Evolutionary conservation across 192 early-diverging fungal genomes (phyloP), one percentile per base, ranked within the genome.

Genomic region (Globomyces pollinis-pini): DNA sequence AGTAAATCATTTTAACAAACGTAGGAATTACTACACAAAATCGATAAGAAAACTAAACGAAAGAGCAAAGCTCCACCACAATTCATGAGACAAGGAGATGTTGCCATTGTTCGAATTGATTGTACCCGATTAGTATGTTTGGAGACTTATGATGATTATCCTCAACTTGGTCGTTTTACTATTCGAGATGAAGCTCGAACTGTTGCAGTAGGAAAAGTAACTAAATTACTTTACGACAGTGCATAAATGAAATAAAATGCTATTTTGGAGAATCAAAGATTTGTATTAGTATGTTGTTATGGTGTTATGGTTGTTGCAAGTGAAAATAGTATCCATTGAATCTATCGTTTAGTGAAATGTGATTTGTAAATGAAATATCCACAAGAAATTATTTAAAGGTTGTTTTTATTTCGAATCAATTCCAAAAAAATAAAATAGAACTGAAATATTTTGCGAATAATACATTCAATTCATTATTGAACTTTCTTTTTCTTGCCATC

Each of bases 111-210:
- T 12, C 76, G 86, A 52, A 82, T 99, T 41, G 87, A 91, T 71
- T 79, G 82, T 15, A 52, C 73, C 44, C 81, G 82, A 49, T 76
- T 87, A 8, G 70, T 96, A 18, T 94, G 93, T 61, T 70, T 94
- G 8, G 96, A 99, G 67, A 76, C 84, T 24, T 98, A 86, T 72
- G 75, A 75, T 15, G 87, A 91, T 21, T 86, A 88, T 54, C 86
- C 89, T 38, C 92, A 94, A 64, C 71, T 99, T 8, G 96, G 96
- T 35, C 84, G 96, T 44, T 98, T 99, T 73, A 99, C 94, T n/a
- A 77, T 99, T 24, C 88, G 96, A 62, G 94, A 96, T 64, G 94
- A 99, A 79, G 76, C 79, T 16, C 84, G 84, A 66, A 93, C 91
- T n/a, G 83, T 93, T 67, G 96, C 94, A 30, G 88, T 99, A 54